Evolutionary conservation across 1,284 basidiomycete species (phyloP), one percentile per base, ranked within the genome.

Genomic region (Rhizoctonia solani): DNA sequence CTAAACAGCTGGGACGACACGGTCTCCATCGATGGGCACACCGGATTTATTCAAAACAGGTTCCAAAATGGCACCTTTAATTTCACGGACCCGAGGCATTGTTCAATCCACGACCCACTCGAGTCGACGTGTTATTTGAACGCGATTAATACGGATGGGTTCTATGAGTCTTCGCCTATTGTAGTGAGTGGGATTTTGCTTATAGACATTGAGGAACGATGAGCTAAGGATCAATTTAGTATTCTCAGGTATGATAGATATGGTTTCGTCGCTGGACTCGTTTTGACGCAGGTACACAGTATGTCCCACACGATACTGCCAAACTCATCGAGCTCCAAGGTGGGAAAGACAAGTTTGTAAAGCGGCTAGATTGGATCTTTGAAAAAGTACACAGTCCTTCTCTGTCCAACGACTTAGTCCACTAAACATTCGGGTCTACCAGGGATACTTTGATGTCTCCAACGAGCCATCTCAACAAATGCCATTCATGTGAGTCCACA

Each of bases 1-100:
- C 73, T 76, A 42, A 85, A 87, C 67, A 79, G 83, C 25, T 87
- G 85, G 85, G 85, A 87, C 71, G 75, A 82, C 3, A 81, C 82
- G 61, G 75, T 81, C n/a, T 81, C 81, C 1, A 79, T 85, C 29
- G 83, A 83, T 0, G 80, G 74, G 27, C 77, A 78, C 54, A 77
- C 42, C 41, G 42, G 76, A 74, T 71, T 65, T 67, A 47, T 69
- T 6, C 67, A 87, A 83, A 85, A 83, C 11, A 79, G 83, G 8
- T 86, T 84, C 70, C 77, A 79, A 2, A 82, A 87, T 71, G 86
- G 86, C 2, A 83, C 82, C 0, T 87, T 83, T 75, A 84, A 83
- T 71, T 86, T 82, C 69, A 87, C 85, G 4, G 85, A 87, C 73
- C 86, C 86, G 0, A 77, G 86, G 19, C 86, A 87, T 73, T 88